phyloP scores from a whole-genome alignment of 1,284 basidiomycete species.

The Tilletia indica region DNA sequence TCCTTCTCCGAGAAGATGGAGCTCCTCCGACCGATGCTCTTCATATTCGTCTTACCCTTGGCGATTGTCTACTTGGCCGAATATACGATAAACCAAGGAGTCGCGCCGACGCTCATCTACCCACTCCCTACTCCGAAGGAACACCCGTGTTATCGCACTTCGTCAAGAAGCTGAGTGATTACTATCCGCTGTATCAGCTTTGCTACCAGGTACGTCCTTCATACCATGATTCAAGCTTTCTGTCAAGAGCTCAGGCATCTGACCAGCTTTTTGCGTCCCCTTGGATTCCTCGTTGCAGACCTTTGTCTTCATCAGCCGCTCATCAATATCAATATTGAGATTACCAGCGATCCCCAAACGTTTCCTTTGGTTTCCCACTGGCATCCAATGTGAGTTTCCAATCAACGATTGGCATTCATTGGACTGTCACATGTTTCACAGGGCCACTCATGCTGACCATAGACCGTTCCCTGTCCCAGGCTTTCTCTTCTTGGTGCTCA shows the following conservation, averaged over 20 bases:
- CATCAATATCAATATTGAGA: constrained; percentile 77
- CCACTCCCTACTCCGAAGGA: constrained; percentile 69
- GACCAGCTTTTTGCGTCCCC: too few species aligned
- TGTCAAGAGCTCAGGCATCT: too few species aligned
- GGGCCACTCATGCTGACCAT: not conserved
- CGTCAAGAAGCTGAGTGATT: constrained; percentile 82
- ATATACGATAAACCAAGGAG: constrained; percentile 55
- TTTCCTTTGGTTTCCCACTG: constrained; percentile 72
- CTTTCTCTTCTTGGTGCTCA: constrained; percentile 65
- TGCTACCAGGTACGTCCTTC: constrained; percentile 46
- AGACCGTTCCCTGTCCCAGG: constrained; percentile 40
- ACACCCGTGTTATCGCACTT: constrained; percentile 69
- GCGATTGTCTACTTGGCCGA: constrained; percentile 53
- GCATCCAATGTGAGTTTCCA: constrained; percentile 61
- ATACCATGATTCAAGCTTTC: not conserved
- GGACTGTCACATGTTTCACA: too few species aligned
- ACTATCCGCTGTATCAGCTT: constrained; percentile 72
- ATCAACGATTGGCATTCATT: too few species aligned
- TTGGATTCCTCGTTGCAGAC: constrained; percentile 67
- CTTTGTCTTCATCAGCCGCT: constrained; percentile 92
- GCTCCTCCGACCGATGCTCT: constrained; percentile 47
- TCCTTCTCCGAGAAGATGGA: constrained; percentile 46
- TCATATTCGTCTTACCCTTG: constrained; percentile 49
- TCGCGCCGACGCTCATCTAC: constrained; percentile 83
- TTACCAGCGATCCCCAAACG: constrained; percentile 74